phyloP scores from a whole-genome alignment of 2,329 filamentous ascomycete species.

The Zarea fungicola region DNA sequence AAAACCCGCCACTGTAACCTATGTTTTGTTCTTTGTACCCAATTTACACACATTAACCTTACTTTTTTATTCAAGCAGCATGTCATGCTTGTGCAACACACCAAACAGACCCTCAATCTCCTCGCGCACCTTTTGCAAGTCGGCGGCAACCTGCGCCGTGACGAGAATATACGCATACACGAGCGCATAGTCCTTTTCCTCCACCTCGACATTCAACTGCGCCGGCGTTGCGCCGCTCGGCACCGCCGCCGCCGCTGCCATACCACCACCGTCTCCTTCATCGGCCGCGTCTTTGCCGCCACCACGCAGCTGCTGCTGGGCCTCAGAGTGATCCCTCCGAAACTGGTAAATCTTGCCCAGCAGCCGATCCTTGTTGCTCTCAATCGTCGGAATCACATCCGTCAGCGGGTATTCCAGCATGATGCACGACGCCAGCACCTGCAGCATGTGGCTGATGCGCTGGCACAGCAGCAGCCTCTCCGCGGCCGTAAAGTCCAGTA shows the following conservation, averaged over 20 bases:
- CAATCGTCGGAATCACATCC: constrained; percentile 79
- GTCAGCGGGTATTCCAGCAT: constrained; percentile 92
- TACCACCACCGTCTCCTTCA: background rate
- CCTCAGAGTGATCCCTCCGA: constrained; percentile 58
- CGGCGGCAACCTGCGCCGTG: constrained; percentile 61
- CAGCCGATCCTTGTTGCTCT: constrained; percentile 73
- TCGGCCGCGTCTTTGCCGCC: constrained; percentile 16
- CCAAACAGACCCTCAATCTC: constrained; percentile 62
- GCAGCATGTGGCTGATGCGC: constrained; percentile 81
- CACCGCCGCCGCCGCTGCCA: background rate
- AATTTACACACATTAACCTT: background rate
- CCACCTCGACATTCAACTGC: constrained; percentile 16
- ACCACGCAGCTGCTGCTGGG: constrained; percentile 23
- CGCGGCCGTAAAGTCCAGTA: constrained; percentile 71
- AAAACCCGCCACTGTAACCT: too few species aligned
- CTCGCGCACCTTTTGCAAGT: constrained; percentile 53
- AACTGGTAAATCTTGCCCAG: constrained; percentile 86
- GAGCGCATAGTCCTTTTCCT: constrained; percentile 81
- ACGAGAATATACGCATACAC: constrained; percentile 84
- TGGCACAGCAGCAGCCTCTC: constrained; percentile 79
- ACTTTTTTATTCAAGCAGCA: constrained; percentile 47
- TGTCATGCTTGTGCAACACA: constrained; percentile 53
- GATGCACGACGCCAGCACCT: constrained; percentile 85
- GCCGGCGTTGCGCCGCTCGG: constrained; percentile 11
- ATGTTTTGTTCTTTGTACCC: too few species aligned